phyloP scores from a whole-genome alignment of 495 filamentous ascomycete species.

The Penicillium argentinense region DNA sequence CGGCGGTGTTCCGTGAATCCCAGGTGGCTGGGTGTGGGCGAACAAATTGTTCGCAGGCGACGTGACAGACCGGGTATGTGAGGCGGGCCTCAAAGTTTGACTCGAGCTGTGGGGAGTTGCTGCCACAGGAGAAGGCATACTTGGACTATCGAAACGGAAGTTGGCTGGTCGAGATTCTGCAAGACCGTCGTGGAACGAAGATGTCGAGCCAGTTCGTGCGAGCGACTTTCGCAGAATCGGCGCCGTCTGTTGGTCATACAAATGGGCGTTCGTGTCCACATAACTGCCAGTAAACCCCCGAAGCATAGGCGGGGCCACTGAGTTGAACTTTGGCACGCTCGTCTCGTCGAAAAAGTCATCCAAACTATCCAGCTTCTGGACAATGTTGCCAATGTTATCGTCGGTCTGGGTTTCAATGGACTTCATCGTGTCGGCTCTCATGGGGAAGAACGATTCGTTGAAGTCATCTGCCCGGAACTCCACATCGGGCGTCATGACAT shows the following conservation, averaged over 20 bases:
- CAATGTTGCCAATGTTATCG: conserved; percentile 78
- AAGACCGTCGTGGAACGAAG: conserved; percentile 88
- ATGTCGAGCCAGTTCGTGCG: conserved; percentile 64
- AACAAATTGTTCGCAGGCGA: conserved; percentile 63
- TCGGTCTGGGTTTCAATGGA: conserved; percentile 80
- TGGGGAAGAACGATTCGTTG: conserved; percentile 73
- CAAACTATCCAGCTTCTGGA: conserved; percentile 85
- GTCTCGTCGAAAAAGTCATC: conserved; percentile 91
- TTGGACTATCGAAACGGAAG: conserved; percentile 57
- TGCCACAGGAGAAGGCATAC: conserved; percentile 54
- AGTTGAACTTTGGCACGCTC: conserved; percentile 45
- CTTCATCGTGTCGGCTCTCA: conserved; percentile 86
- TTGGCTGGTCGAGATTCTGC: conserved; percentile 64
- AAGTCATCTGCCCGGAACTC: conserved; percentile 92
- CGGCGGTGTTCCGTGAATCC: conserved; percentile 25
- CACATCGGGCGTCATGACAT: conserved; percentile 77
- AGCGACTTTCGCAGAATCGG: conserved; percentile 87
- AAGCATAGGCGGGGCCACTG: conserved; percentile 52
- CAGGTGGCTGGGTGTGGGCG: conserved; percentile 34
- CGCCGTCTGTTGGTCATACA: conserved; percentile 92
- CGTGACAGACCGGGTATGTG: conserved; percentile 73
- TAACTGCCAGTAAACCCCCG: conserved; percentile 63
- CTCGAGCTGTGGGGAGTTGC: conserved; percentile 22
- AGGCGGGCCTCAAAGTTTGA: conserved; percentile 47
- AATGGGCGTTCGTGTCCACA: conserved; percentile 74